Evolutionary conservation across 768 basidiomycete genomes (phyloP), one percentile per base, ranked within the genome.

Genomic region (Rhizopogon rudus): DNA sequence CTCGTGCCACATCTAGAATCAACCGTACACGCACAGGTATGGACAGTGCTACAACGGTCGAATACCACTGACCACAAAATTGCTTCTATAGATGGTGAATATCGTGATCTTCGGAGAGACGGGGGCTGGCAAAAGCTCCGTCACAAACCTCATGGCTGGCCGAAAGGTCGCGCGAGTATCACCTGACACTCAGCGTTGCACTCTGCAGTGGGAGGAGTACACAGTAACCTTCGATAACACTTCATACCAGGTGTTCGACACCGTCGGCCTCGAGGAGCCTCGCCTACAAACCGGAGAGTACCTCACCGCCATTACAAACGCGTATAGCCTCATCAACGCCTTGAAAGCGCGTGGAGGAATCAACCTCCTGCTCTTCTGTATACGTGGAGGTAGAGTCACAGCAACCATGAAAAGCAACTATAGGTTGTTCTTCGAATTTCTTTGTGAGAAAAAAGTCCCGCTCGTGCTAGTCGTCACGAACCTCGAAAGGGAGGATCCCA

Each of bases 101-200:
- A 64, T 77, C 52, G 67, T 78, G 41, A 40, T 78, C 1, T 79
- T 78, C 53, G 78, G 78, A 6, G 76, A 77, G 60, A 71, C 73
- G 0, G 77, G 77, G 14, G 58, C 67, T 2, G 68, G 68, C n/a
- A 69, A 69, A 60, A 69, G 70, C 56, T 69, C 68, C 8, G 63
- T 69, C 57, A 70, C 71, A 58, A 69, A 69, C 53, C 55, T 69
- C 59, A 64, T 71, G 53, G 64, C 68, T 40, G 69, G 70, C 22
- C 22, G 41, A 6, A 1, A 37, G 5, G 49, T 70, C 40, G 68
- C 68, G 13, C 39, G 57, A 33, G 59, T 60, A 40, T 70, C 68
- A 22, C 57, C 65, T 8, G 61, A 67, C 31, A 67, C 67, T 9
- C 52, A 57, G 7, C 75, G 76, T 0, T 74, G 71, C 51, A 80